These are phyloP conservation scores for Lactarius psammicola DNA, from an alignment of 768 basidiomycete genomes.

Conservation along the genomic window DNA sequence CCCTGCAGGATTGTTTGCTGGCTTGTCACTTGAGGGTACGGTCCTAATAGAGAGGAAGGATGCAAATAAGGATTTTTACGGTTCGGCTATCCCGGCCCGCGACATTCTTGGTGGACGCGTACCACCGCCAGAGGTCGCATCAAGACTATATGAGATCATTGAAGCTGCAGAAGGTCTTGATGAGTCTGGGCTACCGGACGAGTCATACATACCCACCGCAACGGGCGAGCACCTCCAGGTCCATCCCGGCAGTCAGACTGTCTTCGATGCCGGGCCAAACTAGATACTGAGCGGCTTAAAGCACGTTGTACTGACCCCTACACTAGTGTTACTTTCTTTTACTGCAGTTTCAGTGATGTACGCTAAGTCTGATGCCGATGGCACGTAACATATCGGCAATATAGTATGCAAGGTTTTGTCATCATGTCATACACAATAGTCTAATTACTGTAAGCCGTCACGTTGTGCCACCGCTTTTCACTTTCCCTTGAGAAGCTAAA, in stretches of 20 bases:
- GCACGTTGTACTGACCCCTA: constrained; percentile 11
- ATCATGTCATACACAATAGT: background rate
- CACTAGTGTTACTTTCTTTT: constrained; percentile 4
- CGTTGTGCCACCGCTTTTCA: no score
- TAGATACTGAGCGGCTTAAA: constrained; percentile 7
- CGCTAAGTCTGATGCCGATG: background rate
- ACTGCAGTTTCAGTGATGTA: background rate
- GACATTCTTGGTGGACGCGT: constrained; percentile 93
- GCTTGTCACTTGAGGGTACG: constrained; percentile 92
- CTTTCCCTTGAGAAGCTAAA: no score
- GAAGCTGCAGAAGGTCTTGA: constrained; percentile 94
- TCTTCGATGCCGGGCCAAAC: constrained; percentile 71
- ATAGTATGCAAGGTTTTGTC: background rate
- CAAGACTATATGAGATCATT: constrained; percentile 90
- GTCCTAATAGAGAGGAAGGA: constrained; percentile 93
- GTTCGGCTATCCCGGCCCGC: constrained; percentile 80
- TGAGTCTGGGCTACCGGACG: constrained; percentile 74
- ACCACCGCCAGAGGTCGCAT: constrained; percentile 96
- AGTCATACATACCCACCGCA: constrained; percentile 73
- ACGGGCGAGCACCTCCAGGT: constrained; percentile 57
- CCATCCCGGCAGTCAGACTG: constrained; percentile 48
- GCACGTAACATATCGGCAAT: background rate
- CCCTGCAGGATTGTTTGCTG: constrained; percentile 84
- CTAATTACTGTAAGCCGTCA: no score
- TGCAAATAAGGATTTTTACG: constrained; percentile 95